Base-by-base conservation (phyloP, 2,329 filamentous ascomycete genomes). In the Teratosphaeriaceae sp. region DNA sequence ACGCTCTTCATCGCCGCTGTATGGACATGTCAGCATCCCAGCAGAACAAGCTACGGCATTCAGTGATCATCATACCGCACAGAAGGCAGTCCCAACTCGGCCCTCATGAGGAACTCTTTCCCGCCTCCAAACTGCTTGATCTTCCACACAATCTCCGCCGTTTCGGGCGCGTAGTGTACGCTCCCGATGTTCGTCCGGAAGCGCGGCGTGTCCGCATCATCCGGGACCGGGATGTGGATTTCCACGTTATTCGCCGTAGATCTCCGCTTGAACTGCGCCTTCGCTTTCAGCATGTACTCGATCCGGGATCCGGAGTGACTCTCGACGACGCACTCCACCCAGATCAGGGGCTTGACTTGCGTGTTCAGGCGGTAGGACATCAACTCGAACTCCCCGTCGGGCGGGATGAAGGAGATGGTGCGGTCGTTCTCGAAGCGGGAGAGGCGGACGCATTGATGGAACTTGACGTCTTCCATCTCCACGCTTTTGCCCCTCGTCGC, bases 391-490 rank as follows among this genome's bases (percentile, higher is more conserved):
- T 98, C 92, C 63, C 92, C 92, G 62, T 98, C 92, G 9, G 92
- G 92, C 1, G 92, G 92, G 56, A 98, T 97, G 67, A 98, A 98
- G 63, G 88, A 95, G 69, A 98, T 98, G 27, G 92, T 98, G 47
- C 92, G 78, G 72, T 98, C 92, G 67, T 97, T 98, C 67, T 98
- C 92, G 69, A 98, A 98, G 53, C 92, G 80, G 37, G 88, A 94
- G 52, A 98, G 76, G 50, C 92, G 82, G 51, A 98, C 92, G 62
- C 92, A 98, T 66, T 98, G 92, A 69, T 98, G 92, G 67, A 98
- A 98, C 61, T 98, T 98, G 67, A 98, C 92, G 57, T 98, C 92
- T 62, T 98, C 92, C 92, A 98, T 98, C 70, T 98, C 92, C 51
- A 98, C 92, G 8, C 92, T 87, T 69, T 98, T 98, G 47, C 92